Percentiles rank a stretch among this genome's conserved stretches.
Evolutionary conservation across 2,329 filamentous ascomycete genomes (phyloP).

Genomic region (Aspergillus aculeatus): DNA sequence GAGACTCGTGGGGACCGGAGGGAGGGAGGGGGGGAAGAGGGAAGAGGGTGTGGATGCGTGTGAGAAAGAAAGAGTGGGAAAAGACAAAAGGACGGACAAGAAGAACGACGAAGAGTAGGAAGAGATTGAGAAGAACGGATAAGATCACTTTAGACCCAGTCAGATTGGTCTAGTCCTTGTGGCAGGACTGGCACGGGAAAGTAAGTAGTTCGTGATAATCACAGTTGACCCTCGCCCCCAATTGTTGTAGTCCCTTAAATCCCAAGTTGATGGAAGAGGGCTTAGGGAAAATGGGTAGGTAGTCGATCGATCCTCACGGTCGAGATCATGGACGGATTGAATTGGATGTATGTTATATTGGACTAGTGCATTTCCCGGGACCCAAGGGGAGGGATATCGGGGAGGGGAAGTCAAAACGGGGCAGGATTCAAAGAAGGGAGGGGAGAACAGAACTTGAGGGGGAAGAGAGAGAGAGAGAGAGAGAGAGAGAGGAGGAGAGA

Average conservation of each 20-base stretch:
- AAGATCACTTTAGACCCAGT: slow-evolving; percentile 15
- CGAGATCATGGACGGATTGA: not conserved
- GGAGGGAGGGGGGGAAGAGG: slow-evolving; percentile 7
- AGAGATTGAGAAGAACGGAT: slow-evolving; percentile 7
- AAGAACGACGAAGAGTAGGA: not conserved
- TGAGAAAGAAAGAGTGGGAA: not conserved
- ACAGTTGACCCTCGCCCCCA: not conserved
- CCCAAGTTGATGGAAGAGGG: not conserved
- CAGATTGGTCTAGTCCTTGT: slow-evolving; percentile 5
- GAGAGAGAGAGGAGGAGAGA: slow-evolving; percentile 5
- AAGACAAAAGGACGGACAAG: slow-evolving; percentile 1
- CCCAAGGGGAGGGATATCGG: slow-evolving; percentile 14
- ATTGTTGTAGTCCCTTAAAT: not conserved
- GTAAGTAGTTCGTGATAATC: not conserved
- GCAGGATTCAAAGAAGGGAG: not conserved
- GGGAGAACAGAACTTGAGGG: not conserved
- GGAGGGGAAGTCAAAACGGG: not conserved
- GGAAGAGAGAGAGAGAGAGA: not conserved
- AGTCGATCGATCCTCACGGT: not conserved
- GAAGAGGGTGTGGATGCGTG: not conserved
- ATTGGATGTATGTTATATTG: not conserved
- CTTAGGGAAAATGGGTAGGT: too few species aligned
- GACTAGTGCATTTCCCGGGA: not conserved
- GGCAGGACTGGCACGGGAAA: slow-evolving; percentile 4
- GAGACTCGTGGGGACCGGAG: slow-evolving; percentile 19